Conservation (phyloP, 2,329 filamentous ascomycete species). For the Xylariaceae sp. region DNA sequence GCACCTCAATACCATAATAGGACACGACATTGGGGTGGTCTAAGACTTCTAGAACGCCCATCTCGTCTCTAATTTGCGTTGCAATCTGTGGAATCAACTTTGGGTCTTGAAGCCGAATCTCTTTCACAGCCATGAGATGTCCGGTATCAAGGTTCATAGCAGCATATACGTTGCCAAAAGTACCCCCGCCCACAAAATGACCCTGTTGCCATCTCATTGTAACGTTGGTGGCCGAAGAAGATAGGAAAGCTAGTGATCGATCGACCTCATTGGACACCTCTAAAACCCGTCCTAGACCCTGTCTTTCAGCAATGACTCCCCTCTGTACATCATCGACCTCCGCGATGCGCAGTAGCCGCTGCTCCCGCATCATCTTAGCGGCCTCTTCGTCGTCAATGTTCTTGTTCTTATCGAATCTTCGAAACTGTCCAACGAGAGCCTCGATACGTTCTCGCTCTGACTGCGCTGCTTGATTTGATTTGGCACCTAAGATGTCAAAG, state of each 20-base stretch:
- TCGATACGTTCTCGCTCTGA: slow-evolving; percentile 90
- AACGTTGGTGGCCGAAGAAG: slow-evolving; percentile 92
- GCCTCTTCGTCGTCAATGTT: slow-evolving; percentile 85
- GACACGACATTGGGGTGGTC: slow-evolving; percentile 98
- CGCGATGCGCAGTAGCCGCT: slow-evolving; percentile 74
- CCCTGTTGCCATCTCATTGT: slow-evolving; percentile 98
- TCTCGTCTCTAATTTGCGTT: slow-evolving; percentile 93
- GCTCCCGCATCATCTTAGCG: slow-evolving; percentile 72
- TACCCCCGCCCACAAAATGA: slow-evolving; percentile 96
- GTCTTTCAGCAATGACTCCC: slow-evolving; percentile 81
- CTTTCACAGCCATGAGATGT: slow-evolving; percentile 97
- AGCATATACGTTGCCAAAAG: slow-evolving; percentile 96
- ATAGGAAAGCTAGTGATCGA: slow-evolving; percentile 90
- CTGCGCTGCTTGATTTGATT: slow-evolving; percentile 90
- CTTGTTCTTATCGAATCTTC: slow-evolving; percentile 77
- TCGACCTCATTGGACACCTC: slow-evolving; percentile 97
- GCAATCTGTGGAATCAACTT: slow-evolving; percentile 95
- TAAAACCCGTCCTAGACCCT: slow-evolving; percentile 86
- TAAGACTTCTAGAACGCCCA: slow-evolving; percentile 92
- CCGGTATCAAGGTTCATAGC: slow-evolving; percentile 97
- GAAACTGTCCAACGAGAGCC: slow-evolving; percentile 75
- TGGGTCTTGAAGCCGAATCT: slow-evolving; percentile 95
- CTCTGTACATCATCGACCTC: slow-evolving; percentile 80
- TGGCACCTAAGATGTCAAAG: slow-evolving; percentile 98
- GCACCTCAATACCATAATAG: slow-evolving; percentile 97